These are phyloP conservation scores for Penicillium parvum DNA, from an alignment of 495 filamentous ascomycete species.

Conservation along the genomic window DNA sequence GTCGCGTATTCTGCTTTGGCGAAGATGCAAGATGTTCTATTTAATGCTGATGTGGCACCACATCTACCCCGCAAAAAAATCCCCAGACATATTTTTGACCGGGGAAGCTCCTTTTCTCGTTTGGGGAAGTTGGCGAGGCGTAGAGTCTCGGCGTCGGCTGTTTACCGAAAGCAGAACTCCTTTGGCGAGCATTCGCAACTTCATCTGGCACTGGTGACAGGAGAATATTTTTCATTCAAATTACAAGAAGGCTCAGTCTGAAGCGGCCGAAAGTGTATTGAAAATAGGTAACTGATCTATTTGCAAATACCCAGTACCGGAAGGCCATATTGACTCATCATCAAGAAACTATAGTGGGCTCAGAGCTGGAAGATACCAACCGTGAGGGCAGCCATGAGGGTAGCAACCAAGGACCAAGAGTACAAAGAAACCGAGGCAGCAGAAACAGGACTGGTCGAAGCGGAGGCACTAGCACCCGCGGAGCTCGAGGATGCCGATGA, in stretches of 20 bases:
- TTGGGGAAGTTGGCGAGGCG: conserved; percentile 7
- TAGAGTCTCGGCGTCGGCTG: conserved; percentile 2
- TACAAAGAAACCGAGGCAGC: conserved; percentile 7
- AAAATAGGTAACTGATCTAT: conserved; percentile 6
- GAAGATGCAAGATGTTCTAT: no score
- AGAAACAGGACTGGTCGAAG: conserved; percentile 9
- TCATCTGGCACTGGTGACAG: no score
- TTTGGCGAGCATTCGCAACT: no score
- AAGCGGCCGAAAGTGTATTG: no score
- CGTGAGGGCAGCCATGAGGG: conserved; percentile 21
- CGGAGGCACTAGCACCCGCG: conserved; percentile 6
- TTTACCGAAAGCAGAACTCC: conserved; percentile 2
- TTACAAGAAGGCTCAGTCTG: no score
- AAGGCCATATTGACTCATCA: neutral
- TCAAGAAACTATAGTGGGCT: neutral
- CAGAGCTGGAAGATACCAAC: conserved; percentile 25
- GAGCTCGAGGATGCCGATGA: conserved; percentile 9
- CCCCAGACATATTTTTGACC: no score
- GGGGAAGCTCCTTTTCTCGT: neutral
- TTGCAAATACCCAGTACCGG: neutral
- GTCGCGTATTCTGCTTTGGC: no score
- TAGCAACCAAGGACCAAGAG: conserved; percentile 3
- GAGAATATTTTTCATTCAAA: no score
- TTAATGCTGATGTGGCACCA: no score
- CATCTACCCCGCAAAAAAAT: neutral